These are phyloP conservation scores for Alternaria solani DNA, from an alignment of 2,329 filamentous ascomycete species.

Conservation along the genomic window DNA sequence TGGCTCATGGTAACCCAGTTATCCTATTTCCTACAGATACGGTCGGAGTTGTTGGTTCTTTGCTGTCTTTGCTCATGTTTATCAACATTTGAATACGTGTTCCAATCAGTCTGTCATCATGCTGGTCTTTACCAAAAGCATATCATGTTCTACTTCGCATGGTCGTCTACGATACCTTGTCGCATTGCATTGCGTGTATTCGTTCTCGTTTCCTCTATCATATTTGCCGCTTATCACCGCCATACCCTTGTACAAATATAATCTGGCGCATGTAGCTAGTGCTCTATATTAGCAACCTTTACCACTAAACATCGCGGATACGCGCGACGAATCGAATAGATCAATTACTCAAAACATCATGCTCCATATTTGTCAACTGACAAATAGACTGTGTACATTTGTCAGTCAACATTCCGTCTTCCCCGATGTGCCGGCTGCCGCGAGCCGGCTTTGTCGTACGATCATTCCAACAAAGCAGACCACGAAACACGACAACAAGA, in stretches of 20 bases:
- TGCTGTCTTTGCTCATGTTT: conserved; percentile 1
- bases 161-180: conserved; percentile 11
- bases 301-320: background rate
- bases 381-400: background rate
- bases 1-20: conserved; percentile 3
- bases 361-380: background rate
- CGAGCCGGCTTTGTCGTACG: background rate
- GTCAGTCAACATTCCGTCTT: background rate
- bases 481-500: conserved; percentile 1
- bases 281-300: background rate
- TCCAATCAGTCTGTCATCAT: background rate
- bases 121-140: conserved; percentile 10
- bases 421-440: background rate
- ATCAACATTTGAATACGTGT: background rate
- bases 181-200: conserved; percentile 5
- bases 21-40: background rate
- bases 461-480: background rate
- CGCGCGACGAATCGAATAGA: conserved; percentile 5
- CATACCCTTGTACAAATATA: conserved; percentile 29
- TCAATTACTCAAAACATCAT: background rate
- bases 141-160: background rate
- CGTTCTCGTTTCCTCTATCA: conserved; percentile 4
- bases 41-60: conserved; percentile 5
- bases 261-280: conserved; percentile 7
- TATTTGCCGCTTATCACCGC: background rate